A percentile compares a stretch with the other conserved stretches of the same genome.
phyloP scores from a whole-genome alignment of 176 grass and related monocot genomes.

The Phoenix roebelenii region DNA sequence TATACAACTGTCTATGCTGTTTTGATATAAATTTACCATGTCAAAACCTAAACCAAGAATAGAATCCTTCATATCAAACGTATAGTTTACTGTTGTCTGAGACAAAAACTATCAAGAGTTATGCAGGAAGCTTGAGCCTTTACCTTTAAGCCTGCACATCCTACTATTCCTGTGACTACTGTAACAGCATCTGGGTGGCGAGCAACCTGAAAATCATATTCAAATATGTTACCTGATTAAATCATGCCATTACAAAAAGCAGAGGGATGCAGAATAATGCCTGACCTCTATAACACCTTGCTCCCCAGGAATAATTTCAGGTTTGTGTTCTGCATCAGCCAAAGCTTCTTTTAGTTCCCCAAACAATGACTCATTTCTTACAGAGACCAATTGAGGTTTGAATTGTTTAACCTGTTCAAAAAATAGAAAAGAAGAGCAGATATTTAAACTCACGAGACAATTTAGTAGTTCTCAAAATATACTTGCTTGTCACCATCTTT shows the following conservation, averaged over 20 bases:
- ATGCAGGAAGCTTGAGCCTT: neutral
- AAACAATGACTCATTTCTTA: constrained; percentile 67
- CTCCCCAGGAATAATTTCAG: constrained; percentile 97
- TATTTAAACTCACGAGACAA: too few relatives aligned
- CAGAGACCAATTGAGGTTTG: constrained; percentile 79
- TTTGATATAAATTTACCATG: too few relatives aligned
- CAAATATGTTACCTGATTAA: neutral
- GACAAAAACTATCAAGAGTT: too few relatives aligned
- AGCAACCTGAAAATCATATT: constrained; percentile 48
- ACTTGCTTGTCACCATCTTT: too few relatives aligned
- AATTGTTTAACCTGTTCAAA: constrained; percentile 72
- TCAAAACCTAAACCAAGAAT: too few relatives aligned
- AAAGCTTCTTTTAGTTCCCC: constrained; percentile 85
- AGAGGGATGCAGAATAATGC: constrained; percentile 14
- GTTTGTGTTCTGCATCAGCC: constrained; percentile 81
- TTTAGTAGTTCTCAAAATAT: too few relatives aligned
- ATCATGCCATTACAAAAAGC: neutral
- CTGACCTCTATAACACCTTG: constrained; percentile 79
- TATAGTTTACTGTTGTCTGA: too few relatives aligned
- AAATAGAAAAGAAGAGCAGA: neutral
- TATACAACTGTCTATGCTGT: too few relatives aligned
- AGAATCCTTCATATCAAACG: too few relatives aligned
- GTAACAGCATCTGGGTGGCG: constrained; percentile 83
- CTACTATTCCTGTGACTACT: constrained; percentile 96
- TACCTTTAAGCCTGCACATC: constrained; percentile 97